Evolutionary conservation across 2,329 filamentous ascomycete species (phyloP), one percentile per base, ranked within the genome.

Genomic region (Ceratocystis colombiana): DNA sequence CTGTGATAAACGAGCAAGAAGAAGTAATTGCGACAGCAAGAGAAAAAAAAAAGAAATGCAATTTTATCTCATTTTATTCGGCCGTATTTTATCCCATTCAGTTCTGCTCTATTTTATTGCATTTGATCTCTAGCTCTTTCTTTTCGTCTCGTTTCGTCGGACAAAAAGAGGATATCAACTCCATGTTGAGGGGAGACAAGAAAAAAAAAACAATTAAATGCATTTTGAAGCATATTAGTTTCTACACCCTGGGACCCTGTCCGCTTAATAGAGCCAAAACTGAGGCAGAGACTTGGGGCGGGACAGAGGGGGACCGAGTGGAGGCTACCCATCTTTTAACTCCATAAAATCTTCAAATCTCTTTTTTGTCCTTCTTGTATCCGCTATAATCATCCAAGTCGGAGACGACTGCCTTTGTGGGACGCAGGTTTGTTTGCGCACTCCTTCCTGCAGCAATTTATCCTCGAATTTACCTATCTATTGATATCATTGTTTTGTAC

Each of bases 341-440:
- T 30, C 30, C 55, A 59, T 30, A n/a, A 30, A 28, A 57, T 6
- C 22, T 30, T 30, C 22, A 55, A 55, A 22, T 55, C 22, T 28
- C 12, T 55, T 22, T 55, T 30, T 30, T n/a, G 30, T 6, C 8
- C 17, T 30, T 5, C 25, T 57, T 33, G 15, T 12, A 30, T 7
- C 30, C 22, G 1, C 30, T 57, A 17, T 28, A 57, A 50, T 57
- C 28, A 57, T 28, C 53, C 53, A 57, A 17, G 22, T 15, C 53
- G 53, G 53, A 57, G 53, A 57, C 53, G 30, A 57, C 53, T 57
- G 20, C 53, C 53, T 57, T 57, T 57, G 53, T 57, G 53, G 53
- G 53, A 57, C 48, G 53, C 20, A 17, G 22, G 12, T 57, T 57
- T n/a, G 22, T 15, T 28, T 57, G 25, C 48, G 30, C 7, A 15